Base-by-base conservation (phyloP, 1,284 basidiomycete species). In the Volvariella volvacea region DNA sequence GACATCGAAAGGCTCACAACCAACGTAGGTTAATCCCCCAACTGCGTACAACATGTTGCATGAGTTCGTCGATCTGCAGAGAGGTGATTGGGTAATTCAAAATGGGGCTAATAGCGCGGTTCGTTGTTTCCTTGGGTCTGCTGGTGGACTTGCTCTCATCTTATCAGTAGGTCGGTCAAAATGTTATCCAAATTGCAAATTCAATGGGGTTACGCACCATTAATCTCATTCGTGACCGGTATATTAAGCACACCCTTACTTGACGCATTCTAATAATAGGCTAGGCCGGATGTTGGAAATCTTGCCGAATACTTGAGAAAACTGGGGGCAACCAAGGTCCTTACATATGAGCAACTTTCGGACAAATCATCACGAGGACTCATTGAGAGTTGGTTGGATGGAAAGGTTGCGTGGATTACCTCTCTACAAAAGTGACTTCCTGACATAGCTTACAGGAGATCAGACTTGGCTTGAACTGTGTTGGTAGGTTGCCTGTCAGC, bases 101-200 rank as follows among this genome's bases (percentile, higher is more conserved):
- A 92, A 92, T 52, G 89, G 86, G 14, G 88, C 88, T 1, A 92
- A 92, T 55, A 88, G 84, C 52, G 85, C 88, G 19, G 87, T 88
- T 48, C 41, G 78, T 66, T 14, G 33, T 41, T 28, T 31, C 30
- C 30, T 42, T 25, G 25, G 25, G 6, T 12, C 25, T 28, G 41
- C 40, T 39, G 4, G 42, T 25, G 22, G 22, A 8, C 40, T 4
- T 21, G 2, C n/a, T n/a, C n/a, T n/a, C n/a, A n/a, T n/a, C 36
- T 19, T 28, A 17, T 36, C 40, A 4, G 14, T 46, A 85, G 82
- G 82, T 86, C 14, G 86, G 87, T 9, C 84, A 89, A 67, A 77
- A 80, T 1, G 83, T 89, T 16, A 86, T 90, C 42, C 87, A 90
- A 53, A 83, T 90, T 39, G 88, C 87, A 10, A 76, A 74, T n/a